Base-by-base conservation (phyloP, 169 alveolate species). In the Plasmodium coatneyi region DNA sequence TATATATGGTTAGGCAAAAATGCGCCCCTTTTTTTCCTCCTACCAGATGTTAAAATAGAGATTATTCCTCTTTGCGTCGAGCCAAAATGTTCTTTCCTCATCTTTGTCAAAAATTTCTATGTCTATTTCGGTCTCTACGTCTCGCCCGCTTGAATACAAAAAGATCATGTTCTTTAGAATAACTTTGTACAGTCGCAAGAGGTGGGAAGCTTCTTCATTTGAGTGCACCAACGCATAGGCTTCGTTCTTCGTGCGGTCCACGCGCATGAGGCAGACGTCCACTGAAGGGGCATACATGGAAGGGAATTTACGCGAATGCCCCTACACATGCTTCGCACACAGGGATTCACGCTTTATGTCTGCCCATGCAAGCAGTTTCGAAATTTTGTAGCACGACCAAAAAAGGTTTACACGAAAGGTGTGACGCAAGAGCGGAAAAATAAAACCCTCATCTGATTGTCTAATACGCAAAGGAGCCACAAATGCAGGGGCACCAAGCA, bases 141-240 rank as follows among this genome's bases (percentile, higher is more conserved):
- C 70, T 22, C 54, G 12, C 39, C 32, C 82, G 1, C 16, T 32
- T 16, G 74, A 54, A 78, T 39, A 7, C 49, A 80, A 56, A 79
- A 87, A 87, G 6, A 46, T 7, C 84, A 87, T 87, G 49, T 87
- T 87, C 49, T 79, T 79, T 3, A 39, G 80, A 52, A 79, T 87
- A 12, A 28, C 41, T 16, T 76, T 32, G 41, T 87, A 78, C 14
- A 78, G 22, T 71, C 71, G 66, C 93, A 87, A 39, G 71, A 87
- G 54, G 54, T 87, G 89, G 80, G 72, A 87, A 79, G 32, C 93
- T 28, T 87, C 93, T 87, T 87, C 89, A 52, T 41, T 72, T n/a
- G 93, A 87, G 49, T 87, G 93, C 22, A 87, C 43, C 52, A 87
- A 79, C n/a, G 82, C 93, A 79, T 79, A 54, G 19, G 83, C 93